Base-by-base conservation (phyloP, 768 basidiomycete genomes). In the Grammothele lineata region DNA sequence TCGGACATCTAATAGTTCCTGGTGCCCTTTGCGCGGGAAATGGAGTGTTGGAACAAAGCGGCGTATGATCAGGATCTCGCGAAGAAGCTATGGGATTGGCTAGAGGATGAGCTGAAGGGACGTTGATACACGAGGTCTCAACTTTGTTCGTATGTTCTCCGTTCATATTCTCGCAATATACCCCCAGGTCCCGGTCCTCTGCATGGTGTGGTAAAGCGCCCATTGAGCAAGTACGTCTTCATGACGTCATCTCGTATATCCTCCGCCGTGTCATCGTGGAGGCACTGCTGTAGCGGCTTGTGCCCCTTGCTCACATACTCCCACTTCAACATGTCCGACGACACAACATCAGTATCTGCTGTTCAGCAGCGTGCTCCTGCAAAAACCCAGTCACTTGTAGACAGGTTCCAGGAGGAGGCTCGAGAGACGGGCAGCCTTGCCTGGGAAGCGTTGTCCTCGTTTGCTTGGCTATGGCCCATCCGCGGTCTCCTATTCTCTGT, bases 391-490 rank as follows among this genome's bases (percentile, higher is more conserved):
- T n/a, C n/a, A n/a, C n/a, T n/a, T n/a, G n/a, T 46, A 8, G 33
- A 52, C 3, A 47, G 52, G 26, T 17, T 60, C 6, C 46, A 47
- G 40, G 43, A 37, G 3, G 57, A 60, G 33, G 57, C 55, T 1
- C 24, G 51, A 10, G 34, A 50, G 9, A 43, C 48, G 6, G 50
- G 47, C 7, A n/a, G 47, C 11, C 49, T 47, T 18, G 35, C 43
- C 17, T 57, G 54, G 15, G 35, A 48, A 6, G 61, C 59, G 1
- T 8, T 61, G 22, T 10, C 45, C 25, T 61, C 61, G 12, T 37
- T 64, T 5, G 54, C 61, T 8, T 64, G 62, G 62, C 51, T 62
- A 9, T 64, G 62, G 62, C 62, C 62, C 3, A 6, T 64, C n/a
- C 56, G 57, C 15, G 62, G 62, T 4, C 30, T 64, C 14, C 4